A percentile compares a stretch with the other conserved stretches of the same genome.
Evolutionary conservation across 306 rosid species (phyloP).

Genomic region (Begonia masoniana): DNA sequence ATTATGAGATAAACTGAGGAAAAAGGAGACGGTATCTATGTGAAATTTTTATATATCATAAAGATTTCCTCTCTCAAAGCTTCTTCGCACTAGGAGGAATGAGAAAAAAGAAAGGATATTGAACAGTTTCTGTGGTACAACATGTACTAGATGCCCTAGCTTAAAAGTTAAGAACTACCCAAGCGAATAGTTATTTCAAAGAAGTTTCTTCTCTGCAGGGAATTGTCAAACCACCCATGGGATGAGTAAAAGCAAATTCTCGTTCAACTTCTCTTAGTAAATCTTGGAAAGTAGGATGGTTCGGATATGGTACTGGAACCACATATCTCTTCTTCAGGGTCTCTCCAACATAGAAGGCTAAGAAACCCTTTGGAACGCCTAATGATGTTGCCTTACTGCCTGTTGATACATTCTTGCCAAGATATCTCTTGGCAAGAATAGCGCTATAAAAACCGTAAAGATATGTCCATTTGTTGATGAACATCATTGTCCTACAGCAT

Average conservation of each 20-base stretch:
- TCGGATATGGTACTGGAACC: slow-evolving; percentile 5
- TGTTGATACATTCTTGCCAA: background rate
- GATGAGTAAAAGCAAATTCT: slow-evolving; percentile 19
- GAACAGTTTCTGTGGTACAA: too few species aligned
- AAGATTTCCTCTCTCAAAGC: too few species aligned
- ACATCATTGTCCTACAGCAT: too few species aligned
- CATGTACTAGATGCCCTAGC: too few species aligned
- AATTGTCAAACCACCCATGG: slow-evolving; percentile 21
- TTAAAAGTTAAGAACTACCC: background rate
- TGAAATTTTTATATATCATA: too few species aligned
- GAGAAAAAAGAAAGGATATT: too few species aligned
- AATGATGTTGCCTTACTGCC: too few species aligned
- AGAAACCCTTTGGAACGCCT: slow-evolving; percentile 8
- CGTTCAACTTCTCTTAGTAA: slow-evolving; percentile 9
- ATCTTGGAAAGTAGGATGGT: slow-evolving; percentile 4
- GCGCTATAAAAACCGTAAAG: background rate
- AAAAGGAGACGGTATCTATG: too few species aligned
- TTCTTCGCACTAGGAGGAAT: too few species aligned
- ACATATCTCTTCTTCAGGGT: slow-evolving; percentile 7
- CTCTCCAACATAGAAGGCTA: slow-evolving; percentile 14
- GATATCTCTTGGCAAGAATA: background rate
- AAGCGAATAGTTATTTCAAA: background rate
- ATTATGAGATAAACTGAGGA: too few species aligned
- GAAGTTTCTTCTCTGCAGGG: slow-evolving; percentile 15
- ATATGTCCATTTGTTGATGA: too few species aligned